These are phyloP conservation scores for Aspergillus sp. DNA, from an alignment of 2,329 filamentous ascomycete species.

Conservation along the genomic window DNA sequence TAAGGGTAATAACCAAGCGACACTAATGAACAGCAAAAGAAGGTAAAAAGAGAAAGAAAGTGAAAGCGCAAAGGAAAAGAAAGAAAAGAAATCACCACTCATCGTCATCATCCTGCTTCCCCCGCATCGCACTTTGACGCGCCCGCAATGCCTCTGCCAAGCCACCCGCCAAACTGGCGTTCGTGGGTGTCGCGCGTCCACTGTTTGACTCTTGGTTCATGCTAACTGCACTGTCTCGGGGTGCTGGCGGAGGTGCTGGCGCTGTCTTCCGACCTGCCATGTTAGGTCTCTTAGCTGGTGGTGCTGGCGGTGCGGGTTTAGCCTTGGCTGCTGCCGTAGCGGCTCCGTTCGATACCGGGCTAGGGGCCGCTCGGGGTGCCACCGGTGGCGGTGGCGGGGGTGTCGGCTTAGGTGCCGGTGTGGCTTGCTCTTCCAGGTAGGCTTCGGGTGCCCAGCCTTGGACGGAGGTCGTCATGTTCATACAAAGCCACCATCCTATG, in stretches of 20 bases:
- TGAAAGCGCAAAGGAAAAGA: slow-evolving; percentile 5
- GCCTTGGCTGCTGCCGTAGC: slow-evolving; percentile 42
- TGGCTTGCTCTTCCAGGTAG: slow-evolving; percentile 72
- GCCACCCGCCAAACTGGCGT: slow-evolving; percentile 61
- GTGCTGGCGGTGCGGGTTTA: slow-evolving; percentile 68
- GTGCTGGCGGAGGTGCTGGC: slow-evolving; percentile 57
- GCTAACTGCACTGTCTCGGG: slow-evolving; percentile 58
- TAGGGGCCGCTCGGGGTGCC: slow-evolving; percentile 49
- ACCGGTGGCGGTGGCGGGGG: slow-evolving; percentile 45
- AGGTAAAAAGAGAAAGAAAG: background rate
- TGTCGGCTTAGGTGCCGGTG: slow-evolving; percentile 53
- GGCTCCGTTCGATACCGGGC: slow-evolving; percentile 52
- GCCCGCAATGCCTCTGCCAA: slow-evolving; percentile 72
- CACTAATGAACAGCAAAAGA: slow-evolving; percentile 10
- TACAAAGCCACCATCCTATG: slow-evolving; percentile 91
- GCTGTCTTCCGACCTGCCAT: slow-evolving; percentile 63
- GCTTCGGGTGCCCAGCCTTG: slow-evolving; percentile 92
- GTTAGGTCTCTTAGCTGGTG: slow-evolving; percentile 72
- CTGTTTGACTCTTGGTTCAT: slow-evolving; percentile 52
- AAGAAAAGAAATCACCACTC: slow-evolving; percentile 51
- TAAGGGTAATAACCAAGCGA: slow-evolving; percentile 10
- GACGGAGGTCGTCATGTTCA: slow-evolving; percentile 58
- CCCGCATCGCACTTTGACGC: slow-evolving; percentile 69
- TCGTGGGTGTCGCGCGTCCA: slow-evolving; percentile 63
- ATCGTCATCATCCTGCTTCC: slow-evolving; percentile 61